phyloP scores from a whole-genome alignment of 1,139 yeast species.

The Magnusiomyces sp. region DNA sequence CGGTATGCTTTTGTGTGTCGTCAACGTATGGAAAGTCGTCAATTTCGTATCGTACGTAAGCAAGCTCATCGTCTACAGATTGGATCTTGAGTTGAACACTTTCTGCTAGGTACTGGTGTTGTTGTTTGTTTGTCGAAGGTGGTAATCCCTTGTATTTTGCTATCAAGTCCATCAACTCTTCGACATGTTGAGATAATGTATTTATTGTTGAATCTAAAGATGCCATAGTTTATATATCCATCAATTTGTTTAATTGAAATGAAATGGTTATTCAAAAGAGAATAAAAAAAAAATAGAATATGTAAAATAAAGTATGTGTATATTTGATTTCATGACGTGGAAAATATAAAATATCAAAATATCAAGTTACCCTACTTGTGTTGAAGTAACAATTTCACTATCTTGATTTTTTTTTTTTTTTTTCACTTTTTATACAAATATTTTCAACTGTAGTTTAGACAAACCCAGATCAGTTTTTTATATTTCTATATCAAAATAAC shows the following conservation, averaged over 20 bases:
- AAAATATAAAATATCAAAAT: background rate
- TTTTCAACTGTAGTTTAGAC: too few species aligned
- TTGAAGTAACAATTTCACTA: background rate
- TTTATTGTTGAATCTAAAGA: background rate
- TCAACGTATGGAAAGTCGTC: background rate
- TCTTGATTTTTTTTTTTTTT: background rate
- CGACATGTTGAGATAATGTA: background rate
- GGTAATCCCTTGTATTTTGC: background rate
- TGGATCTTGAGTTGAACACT: background rate
- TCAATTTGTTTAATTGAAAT: background rate
- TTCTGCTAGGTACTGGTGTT: background rate
- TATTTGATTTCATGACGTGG: background rate
- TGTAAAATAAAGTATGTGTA: background rate
- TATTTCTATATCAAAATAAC: background rate
- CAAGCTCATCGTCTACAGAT: background rate
- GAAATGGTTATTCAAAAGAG: background rate
- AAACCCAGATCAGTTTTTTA: background rate
- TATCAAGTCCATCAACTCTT: background rate
- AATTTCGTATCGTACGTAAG: background rate
- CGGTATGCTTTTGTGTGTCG: background rate
- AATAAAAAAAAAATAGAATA: too few species aligned
- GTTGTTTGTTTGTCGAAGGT: too few species aligned
- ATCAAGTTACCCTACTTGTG: background rate
- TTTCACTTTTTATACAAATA: background rate
- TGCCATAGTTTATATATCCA: background rate